Conservation (phyloP, 2,329 filamentous ascomycete genomes). For the Nothophoma quercina region DNA sequence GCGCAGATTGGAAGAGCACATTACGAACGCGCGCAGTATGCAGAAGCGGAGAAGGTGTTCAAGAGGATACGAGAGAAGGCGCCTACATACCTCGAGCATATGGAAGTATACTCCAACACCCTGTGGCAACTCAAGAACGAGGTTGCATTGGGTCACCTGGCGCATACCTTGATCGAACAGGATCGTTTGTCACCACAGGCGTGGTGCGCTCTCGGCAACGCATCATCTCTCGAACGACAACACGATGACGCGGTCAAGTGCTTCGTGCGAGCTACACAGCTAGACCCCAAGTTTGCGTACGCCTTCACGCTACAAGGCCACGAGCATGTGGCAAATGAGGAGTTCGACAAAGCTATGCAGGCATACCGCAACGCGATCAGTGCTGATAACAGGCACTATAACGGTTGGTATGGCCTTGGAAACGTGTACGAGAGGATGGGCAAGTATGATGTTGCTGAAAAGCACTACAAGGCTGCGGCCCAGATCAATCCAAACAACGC, state of each 20-base stretch:
- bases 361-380: slow-evolving; percentile 87
- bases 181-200: slow-evolving; percentile 91
- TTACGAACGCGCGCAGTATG: slow-evolving; percentile 88
- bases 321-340: slow-evolving; percentile 94
- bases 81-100: slow-evolving; percentile 86
- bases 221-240: slow-evolving; percentile 89
- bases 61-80: slow-evolving; percentile 78
- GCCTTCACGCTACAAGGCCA: slow-evolving; percentile 96
- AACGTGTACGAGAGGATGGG: slow-evolving; percentile 88
- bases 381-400: slow-evolving; percentile 90
- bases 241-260: slow-evolving; percentile 94
- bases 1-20: slow-evolving; percentile 89
- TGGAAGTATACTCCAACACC: slow-evolving; percentile 98
- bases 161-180: slow-evolving; percentile 86
- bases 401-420: slow-evolving; percentile 93
- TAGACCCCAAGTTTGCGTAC: slow-evolving; percentile 91
- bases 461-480: slow-evolving; percentile 88
- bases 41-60: slow-evolving; percentile 87
- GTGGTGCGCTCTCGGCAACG: slow-evolving; percentile 95
- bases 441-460: slow-evolving; percentile 88
- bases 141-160: slow-evolving; percentile 87
- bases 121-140: slow-evolving; percentile 97
- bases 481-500: slow-evolving; percentile 93
- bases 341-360: slow-evolving; percentile 91
- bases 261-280: slow-evolving; percentile 91